Conservation (phyloP, 169 alveolate genomes). For the Plasmodium vivax region DNA sequence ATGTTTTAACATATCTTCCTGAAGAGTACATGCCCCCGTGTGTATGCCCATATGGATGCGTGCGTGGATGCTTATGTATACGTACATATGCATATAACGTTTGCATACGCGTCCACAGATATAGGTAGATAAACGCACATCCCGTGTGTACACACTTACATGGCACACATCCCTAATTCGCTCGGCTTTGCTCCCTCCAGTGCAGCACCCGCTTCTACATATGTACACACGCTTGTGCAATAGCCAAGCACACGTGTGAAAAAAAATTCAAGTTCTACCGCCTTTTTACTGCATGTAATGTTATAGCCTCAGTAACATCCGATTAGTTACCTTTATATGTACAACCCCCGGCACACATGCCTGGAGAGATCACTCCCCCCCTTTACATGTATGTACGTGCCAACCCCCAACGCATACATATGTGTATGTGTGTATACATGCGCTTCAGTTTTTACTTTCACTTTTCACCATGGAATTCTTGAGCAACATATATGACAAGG, state of each 20-base stretch:
- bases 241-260: slow-evolving; percentile 22
- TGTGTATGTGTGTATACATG: slow-evolving; percentile 1
- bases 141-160: not conserved
- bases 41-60: not conserved
- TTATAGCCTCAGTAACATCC: not conserved
- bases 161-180: not conserved
- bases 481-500: slow-evolving; percentile 68
- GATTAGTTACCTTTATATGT: not conserved
- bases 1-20: slow-evolving; percentile 3
- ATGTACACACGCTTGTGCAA: not conserved
- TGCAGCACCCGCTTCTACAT: not conserved
- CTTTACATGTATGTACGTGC: not conserved
- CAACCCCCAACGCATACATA: not conserved
- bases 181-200: not conserved
- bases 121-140: slow-evolving; percentile 1
- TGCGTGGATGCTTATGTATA: not conserved
- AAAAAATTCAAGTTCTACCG: not conserved
- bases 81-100: slow-evolving; percentile 15
- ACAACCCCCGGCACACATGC: not conserved
- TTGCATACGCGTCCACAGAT: not conserved
- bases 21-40: not conserved
- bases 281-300: not conserved
- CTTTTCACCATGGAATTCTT: slow-evolving; percentile 55
- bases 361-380: not conserved
- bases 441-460: not conserved